phyloP scores from a whole-genome alignment of 352 stramenopile species.

The Peronospora farinosa region DNA sequence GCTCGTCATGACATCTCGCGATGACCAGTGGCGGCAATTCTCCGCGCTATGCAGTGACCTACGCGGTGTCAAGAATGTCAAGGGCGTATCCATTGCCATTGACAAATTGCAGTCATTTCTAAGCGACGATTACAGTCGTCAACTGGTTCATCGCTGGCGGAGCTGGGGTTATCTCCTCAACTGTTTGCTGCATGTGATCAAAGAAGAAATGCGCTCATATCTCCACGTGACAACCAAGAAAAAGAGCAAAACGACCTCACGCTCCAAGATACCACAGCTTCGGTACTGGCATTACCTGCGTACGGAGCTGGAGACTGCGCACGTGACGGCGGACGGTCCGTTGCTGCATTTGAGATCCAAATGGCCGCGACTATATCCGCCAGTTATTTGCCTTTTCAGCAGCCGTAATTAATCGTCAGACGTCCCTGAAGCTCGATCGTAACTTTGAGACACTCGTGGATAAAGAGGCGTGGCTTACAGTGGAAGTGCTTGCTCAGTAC shows the following conservation, averaged over 20 bases:
- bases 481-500: slow-evolving; percentile 48
- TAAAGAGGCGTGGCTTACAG: slow-evolving; percentile 58
- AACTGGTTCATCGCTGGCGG: slow-evolving; percentile 66
- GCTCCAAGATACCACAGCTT: slow-evolving; percentile 34
- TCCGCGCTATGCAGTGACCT: slow-evolving; percentile 40
- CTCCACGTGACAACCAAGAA: slow-evolving; percentile 14
- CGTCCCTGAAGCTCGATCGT: slow-evolving; percentile 15
- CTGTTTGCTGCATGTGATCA: slow-evolving; percentile 42
- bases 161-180: slow-evolving; percentile 59
- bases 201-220: slow-evolving; percentile 41
- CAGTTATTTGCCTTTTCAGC: slow-evolving; percentile 55
- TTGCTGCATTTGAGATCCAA: slow-evolving; percentile 67
- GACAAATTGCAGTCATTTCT: slow-evolving; percentile 47
- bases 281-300: slow-evolving; percentile 56
- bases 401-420: slow-evolving; percentile 39
- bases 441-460: slow-evolving; percentile 47
- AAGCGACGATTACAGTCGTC: slow-evolving; percentile 36
- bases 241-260: slow-evolving; percentile 31
- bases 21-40: slow-evolving; percentile 45
- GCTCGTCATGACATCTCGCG: slow-evolving; percentile 8
- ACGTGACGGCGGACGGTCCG: slow-evolving; percentile 40
- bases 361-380: slow-evolving; percentile 52
- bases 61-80: slow-evolving; percentile 35
- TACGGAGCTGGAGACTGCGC: slow-evolving; percentile 50
- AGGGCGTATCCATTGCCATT: slow-evolving; percentile 28